Evolutionary conservation across 768 basidiomycete genomes (phyloP).

Genomic region (Lentinus tigrinus): DNA sequence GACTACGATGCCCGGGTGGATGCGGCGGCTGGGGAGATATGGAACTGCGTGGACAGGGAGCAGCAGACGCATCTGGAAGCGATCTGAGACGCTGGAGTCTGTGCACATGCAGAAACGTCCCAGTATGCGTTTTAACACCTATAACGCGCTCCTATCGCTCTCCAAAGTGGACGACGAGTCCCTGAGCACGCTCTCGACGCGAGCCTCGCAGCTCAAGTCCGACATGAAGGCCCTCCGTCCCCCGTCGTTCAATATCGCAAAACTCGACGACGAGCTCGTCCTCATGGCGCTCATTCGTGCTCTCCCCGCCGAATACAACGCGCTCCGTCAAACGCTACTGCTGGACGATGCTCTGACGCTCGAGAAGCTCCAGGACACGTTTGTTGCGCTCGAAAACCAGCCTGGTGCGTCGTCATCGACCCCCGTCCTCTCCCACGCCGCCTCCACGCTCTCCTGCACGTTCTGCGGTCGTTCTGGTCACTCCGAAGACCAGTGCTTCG

Average conservation of each 20-base stretch:
- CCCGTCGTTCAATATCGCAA: constrained; percentile 4
- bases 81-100: constrained; percentile 8
- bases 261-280: constrained; percentile 13
- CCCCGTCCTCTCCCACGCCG: no score
- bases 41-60: no score
- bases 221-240: constrained; percentile 13
- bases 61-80: no score
- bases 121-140: constrained; percentile 17
- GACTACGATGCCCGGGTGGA: neutral
- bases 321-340: neutral
- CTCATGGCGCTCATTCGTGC: constrained; percentile 6
- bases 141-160: constrained; percentile 16
- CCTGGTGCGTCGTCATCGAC: no score
- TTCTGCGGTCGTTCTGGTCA: constrained; percentile 9
- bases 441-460: constrained; percentile 5
- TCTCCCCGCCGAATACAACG: neutral
- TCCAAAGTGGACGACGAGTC: constrained; percentile 13
- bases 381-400: constrained; percentile 10
- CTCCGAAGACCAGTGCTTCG: constrained; percentile 13
- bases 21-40: neutral
- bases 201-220: constrained; percentile 9
- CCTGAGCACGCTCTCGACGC: constrained; percentile 5
- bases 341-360: constrained; percentile 6
- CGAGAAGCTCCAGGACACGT: constrained; percentile 10
- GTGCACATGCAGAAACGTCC: constrained; percentile 13